These are phyloP conservation scores for Leccinum rimulosum DNA, from an alignment of 768 basidiomycete genomes.

Conservation along the genomic window DNA sequence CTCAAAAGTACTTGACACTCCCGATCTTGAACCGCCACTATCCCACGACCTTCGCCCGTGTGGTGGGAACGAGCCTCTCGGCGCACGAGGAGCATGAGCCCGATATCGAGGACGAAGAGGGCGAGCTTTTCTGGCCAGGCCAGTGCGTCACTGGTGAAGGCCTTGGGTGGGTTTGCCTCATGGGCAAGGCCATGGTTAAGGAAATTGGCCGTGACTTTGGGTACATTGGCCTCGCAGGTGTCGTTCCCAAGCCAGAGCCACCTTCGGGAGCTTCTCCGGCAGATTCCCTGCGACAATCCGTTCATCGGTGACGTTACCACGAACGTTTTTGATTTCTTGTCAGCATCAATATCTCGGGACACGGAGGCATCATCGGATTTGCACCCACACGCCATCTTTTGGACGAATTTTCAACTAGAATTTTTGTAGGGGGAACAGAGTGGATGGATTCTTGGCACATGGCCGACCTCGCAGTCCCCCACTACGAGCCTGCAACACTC, in stretches of 20 bases:
- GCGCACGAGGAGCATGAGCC: slow-evolving; percentile 73
- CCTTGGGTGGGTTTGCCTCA: slow-evolving; percentile 82
- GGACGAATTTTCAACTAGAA: slow-evolving; percentile 29
- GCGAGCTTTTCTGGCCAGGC: slow-evolving; percentile 83
- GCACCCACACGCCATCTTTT: slow-evolving; percentile 22
- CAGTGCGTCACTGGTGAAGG: slow-evolving; percentile 73
- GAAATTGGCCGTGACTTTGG: slow-evolving; percentile 77
- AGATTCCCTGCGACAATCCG: slow-evolving; percentile 32
- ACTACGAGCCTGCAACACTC: slow-evolving; percentile 7
- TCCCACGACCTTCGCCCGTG: slow-evolving; percentile 71
- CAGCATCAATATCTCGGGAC: slow-evolving; percentile 26
- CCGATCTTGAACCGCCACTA: slow-evolving; percentile 68
- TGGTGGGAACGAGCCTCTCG: slow-evolving; percentile 61
- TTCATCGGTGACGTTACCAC: slow-evolving; percentile 28
- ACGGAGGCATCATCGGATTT: slow-evolving; percentile 27
- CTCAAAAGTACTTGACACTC: slow-evolving; percentile 59
- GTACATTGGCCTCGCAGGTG: slow-evolving; percentile 68
- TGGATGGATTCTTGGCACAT: slow-evolving; percentile 18
- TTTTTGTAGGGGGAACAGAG: slow-evolving; percentile 10
- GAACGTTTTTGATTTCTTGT: slow-evolving; percentile 28
- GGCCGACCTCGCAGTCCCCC: slow-evolving; percentile 11
- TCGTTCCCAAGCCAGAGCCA: slow-evolving; percentile 65
- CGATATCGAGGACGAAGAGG: slow-evolving; percentile 82
- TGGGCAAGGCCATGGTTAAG: slow-evolving; percentile 84
- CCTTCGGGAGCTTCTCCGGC: slow-evolving; percentile 29